These are phyloP conservation scores for Aspergillus nanangensis DNA, from an alignment of 495 filamentous ascomycete genomes.

Conservation along the genomic window DNA sequence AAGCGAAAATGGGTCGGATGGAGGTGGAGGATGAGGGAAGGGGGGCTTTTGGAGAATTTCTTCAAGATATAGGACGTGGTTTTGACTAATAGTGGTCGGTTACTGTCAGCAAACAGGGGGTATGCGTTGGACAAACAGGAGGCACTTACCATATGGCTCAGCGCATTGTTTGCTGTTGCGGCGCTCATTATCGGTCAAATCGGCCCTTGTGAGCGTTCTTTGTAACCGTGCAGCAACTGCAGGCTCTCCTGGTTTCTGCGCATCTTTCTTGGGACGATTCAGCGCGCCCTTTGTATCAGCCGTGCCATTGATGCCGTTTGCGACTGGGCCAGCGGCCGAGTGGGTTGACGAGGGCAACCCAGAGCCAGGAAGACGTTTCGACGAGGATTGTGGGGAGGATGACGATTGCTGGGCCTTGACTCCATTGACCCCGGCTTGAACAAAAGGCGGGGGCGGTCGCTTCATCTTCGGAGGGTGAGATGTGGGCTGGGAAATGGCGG, in stretches of 20 bases:
- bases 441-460: slow-evolving; percentile 64
- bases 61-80: slow-evolving; percentile 72
- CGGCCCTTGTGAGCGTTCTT: slow-evolving; percentile 30
- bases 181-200: slow-evolving; percentile 26
- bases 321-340: slow-evolving; percentile 15
- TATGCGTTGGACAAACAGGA: slow-evolving; percentile 1
- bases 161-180: slow-evolving; percentile 34
- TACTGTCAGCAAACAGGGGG: slow-evolving; percentile 5
- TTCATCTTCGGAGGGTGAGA: slow-evolving; percentile 65
- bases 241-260: slow-evolving; percentile 44
- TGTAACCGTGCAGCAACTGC: slow-evolving; percentile 24
- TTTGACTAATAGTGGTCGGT: slow-evolving; percentile 48
- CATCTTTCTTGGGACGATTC: slow-evolving; percentile 50
- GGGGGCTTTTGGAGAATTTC: slow-evolving; percentile 70
- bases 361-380: slow-evolving; percentile 53
- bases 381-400: slow-evolving; percentile 61
- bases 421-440: slow-evolving; percentile 60
- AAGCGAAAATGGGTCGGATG: slow-evolving; percentile 85
- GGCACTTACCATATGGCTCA: slow-evolving; percentile 46
- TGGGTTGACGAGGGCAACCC: slow-evolving; percentile 33
- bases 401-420: slow-evolving; percentile 59
- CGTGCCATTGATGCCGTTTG: slow-evolving; percentile 40
- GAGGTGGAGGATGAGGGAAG: slow-evolving; percentile 83
- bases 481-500: slow-evolving; percentile 51
- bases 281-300: slow-evolving; percentile 41